Evolutionary conservation across 2,329 filamentous ascomycete species (phyloP), one percentile per base, ranked within the genome.

Genomic region (Trichoderma citrinoviride): DNA sequence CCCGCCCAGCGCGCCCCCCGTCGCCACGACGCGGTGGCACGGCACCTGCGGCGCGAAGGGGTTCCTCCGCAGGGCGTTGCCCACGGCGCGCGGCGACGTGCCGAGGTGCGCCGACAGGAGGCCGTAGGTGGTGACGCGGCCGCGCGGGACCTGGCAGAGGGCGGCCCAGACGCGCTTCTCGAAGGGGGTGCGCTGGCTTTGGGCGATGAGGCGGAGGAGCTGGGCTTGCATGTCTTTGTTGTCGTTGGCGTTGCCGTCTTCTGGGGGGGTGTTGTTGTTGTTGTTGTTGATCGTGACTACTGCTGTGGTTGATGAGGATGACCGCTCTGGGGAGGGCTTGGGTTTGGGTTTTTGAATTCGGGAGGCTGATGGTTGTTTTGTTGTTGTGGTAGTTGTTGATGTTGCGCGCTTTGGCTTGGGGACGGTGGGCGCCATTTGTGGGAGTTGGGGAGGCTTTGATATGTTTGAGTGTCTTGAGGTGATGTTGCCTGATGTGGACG

Each of bases 21-120:
- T 88, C 6, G 90, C 90, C 53, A 96, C 85, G 23, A 94, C 89
- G 10, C 92, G 84, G 76, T 96, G 92, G 67, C 92, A 96, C 1
- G 92, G 92, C 5, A 94, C 89, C 40, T 86, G 83, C 0, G 92
- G 92, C 15, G 92, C 92, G 71, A 94, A 96, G 0, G 92, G 92
- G 73, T 96, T 96, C 10, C 83, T 80, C 19, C 90, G 84, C 72
- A 96, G 81, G 1, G 91, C 91, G 66, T 90, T 92, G 17, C 91
- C 91, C 5, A 95, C 86, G 0, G 91, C 91, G 47, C 91, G 83
- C 1, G 91, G 89, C 3, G 89, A 91, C 23, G 90, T 92, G 12
- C 80, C 76, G 17, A 94, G 82, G 65, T 89, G 84, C 8, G 81
- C 81, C 0, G 92, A 87, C 61, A 96, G 80, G 1, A 89, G 81